Percentiles rank a stretch among this genome's conserved stretches.
Conservation (phyloP, 208 protist genomes). For the Acanthamoeba culbertsoni region DNA sequence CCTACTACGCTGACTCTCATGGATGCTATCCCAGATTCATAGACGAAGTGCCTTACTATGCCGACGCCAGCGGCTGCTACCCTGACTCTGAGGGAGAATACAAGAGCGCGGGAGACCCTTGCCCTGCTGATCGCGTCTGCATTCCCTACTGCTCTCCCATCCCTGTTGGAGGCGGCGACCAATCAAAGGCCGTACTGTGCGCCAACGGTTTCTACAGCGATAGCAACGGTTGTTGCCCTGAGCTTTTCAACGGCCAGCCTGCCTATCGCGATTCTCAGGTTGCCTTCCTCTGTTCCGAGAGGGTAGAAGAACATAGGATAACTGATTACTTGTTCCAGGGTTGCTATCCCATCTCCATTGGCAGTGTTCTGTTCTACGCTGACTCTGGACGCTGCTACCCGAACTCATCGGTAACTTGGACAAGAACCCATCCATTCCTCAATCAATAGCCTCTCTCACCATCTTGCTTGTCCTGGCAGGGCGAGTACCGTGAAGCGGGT, state of each 20-base stretch:
- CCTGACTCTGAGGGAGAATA: not conserved
- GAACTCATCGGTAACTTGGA: not conserved
- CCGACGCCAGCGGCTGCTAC: not conserved
- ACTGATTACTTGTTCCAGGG: not conserved
- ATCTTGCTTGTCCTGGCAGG: not conserved
- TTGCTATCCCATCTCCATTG: not conserved
- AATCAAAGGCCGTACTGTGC: not conserved
- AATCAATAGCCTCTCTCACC: not conserved
- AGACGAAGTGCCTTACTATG: not conserved
- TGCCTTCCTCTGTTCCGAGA: not conserved
- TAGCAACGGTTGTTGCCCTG: not conserved
- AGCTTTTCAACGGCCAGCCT: not conserved
- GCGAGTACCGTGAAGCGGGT: not conserved
- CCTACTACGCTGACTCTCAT: not conserved
- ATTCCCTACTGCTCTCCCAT: not conserved
- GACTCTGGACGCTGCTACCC: not conserved
- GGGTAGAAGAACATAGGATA: too few species aligned
- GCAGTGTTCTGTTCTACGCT: not conserved
- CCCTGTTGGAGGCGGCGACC: not conserved
- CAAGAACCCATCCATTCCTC: not conserved
- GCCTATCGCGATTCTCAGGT: not conserved
- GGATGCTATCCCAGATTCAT: not conserved
- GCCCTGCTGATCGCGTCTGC: not conserved
- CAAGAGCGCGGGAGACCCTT: not conserved
- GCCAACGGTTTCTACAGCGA: not conserved